Base-by-base conservation (phyloP, 257 asterid species). In the Petunia axillaris region DNA sequence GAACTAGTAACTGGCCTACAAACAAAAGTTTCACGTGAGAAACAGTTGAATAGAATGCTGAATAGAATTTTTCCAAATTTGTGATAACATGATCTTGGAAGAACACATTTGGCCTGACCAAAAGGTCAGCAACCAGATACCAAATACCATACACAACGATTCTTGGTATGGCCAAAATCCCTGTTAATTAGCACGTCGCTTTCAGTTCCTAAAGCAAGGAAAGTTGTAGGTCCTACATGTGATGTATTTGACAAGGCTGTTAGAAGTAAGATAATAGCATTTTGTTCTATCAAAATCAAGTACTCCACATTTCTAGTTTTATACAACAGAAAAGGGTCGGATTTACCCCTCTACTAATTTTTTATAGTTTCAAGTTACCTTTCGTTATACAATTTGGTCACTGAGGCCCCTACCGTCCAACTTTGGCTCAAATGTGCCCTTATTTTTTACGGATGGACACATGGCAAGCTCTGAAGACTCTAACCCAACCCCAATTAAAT, bases 1-100 rank as follows among this genome's bases (percentile, higher is more conserved):
- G 25, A 6, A 1, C 16, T 6, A 59, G 11, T 16, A n/a, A n/a
- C n/a, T n/a, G 64, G 9, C 38, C 38, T 59, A 16, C 13, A 15
- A 36, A 44, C n/a, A 43, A 68, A 44, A 68, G 6, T 8, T 68
- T 68, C 76, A 68, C 14, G 8, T 68, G 37, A 15, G 57, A 16
- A 68, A 68, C 11, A 35, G 38, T 68, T 59, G 64, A 50, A 44
- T 43, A 15, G 57, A 43, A 2, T 68, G 4, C 16, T 44, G 5
- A 67, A 40, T 16, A 8, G 37, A 14, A n/a, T 43, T 68, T 68
- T 68, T 54, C 39, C 76, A 5, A 68, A 40, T 68, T 68, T 68
- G 76, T 5, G 13, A 68, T 7, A 14, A 64, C 71, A 10, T 64
- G 71, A 64, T 64, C 14, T 35, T n/a, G 46, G 46, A 41, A 0